phyloP scores from a whole-genome alignment of 2,329 filamentous ascomycete species.

The Exophiala oligosperma region DNA sequence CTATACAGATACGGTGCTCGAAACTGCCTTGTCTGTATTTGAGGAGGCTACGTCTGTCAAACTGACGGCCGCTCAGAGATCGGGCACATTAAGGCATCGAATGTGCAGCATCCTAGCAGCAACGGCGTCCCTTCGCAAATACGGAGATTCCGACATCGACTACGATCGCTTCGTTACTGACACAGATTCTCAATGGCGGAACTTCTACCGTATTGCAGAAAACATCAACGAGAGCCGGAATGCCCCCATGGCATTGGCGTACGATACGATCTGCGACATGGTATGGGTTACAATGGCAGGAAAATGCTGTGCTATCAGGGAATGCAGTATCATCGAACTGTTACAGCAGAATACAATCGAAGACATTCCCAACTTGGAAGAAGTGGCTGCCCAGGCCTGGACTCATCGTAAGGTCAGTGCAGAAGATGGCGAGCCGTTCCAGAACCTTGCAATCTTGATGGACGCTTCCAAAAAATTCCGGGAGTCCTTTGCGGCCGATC shows the following conservation, averaged over 20 bases:
- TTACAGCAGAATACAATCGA: constrained; percentile 66
- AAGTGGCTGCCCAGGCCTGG: constrained; percentile 37
- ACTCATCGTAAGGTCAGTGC: constrained; percentile 42
- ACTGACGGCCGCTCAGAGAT: constrained; percentile 35
- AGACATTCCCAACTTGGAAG: constrained; percentile 38
- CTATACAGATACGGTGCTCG: constrained; percentile 76
- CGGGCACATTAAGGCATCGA: constrained; percentile 40
- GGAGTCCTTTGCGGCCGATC: constrained; percentile 67
- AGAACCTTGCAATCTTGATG: constrained; percentile 63
- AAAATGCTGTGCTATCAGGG: constrained; percentile 73
- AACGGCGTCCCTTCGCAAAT: constrained; percentile 65
- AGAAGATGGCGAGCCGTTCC: constrained; percentile 52
- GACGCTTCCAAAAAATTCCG: constrained; percentile 70
- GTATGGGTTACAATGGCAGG: constrained; percentile 86
- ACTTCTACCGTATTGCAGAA: constrained; percentile 80
- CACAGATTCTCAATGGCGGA: constrained; percentile 81
- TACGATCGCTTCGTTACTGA: constrained; percentile 73
- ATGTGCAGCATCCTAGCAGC: constrained; percentile 21
- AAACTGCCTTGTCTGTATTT: constrained; percentile 81
- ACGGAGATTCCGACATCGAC: constrained; percentile 72
- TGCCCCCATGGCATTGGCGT: constrained; percentile 75
- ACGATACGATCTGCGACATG: constrained; percentile 69
- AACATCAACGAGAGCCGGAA: constrained; percentile 85
- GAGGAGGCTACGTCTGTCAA: constrained; percentile 57
- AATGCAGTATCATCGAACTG: constrained; percentile 75